These are phyloP conservation scores for Pythium phragmitis DNA, from an alignment of 352 stramenopile genomes.

Conservation along the genomic window DNA sequence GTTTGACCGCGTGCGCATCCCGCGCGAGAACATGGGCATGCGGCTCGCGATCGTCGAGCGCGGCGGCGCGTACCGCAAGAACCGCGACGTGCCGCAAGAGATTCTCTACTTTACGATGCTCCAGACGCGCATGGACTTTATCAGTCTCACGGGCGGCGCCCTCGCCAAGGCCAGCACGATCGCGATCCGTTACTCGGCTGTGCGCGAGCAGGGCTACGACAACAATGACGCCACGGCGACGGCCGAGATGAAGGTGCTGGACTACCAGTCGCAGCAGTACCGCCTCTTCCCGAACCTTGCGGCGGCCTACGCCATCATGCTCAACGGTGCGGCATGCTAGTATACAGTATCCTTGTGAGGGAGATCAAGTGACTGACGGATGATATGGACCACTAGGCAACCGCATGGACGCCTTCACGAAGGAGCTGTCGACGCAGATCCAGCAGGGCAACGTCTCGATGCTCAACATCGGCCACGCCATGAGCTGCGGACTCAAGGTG, in stretches of 20 bases:
- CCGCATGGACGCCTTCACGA: slow-evolving; percentile 46
- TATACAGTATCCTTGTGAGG: neutral
- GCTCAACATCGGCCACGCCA: slow-evolving; percentile 49
- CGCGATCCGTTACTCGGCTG: slow-evolving; percentile 93
- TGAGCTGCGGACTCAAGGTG: slow-evolving; percentile 67
- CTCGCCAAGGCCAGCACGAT: slow-evolving; percentile 93
- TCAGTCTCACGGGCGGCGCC: slow-evolving; percentile 42
- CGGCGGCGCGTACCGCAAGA: slow-evolving; percentile 67
- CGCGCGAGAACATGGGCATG: slow-evolving; percentile 72
- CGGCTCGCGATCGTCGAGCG: slow-evolving; percentile 46
- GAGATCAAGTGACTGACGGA: neutral
- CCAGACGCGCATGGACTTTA: slow-evolving; percentile 67
- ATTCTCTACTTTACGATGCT: slow-evolving; percentile 85
- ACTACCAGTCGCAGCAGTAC: slow-evolving; percentile 96
- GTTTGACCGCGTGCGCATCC: slow-evolving; percentile 60
- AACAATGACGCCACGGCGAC: slow-evolving; percentile 48
- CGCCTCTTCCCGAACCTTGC: slow-evolving; percentile 92
- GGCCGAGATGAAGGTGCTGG: slow-evolving; percentile 90
- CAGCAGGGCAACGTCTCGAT: slow-evolving; percentile 38
- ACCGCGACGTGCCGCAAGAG: slow-evolving; percentile 40
- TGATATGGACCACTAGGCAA: slow-evolving; percentile 25
- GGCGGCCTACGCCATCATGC: slow-evolving; percentile 89
- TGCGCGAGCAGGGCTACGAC: slow-evolving; percentile 88
- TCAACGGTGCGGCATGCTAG: slow-evolving; percentile 20
- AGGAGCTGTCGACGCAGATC: slow-evolving; percentile 44